Percentiles rank a stretch among this genome's conserved stretches.
phyloP scores from a whole-genome alignment of 169 alveolate species.

The Eimeria sp. region DNA sequence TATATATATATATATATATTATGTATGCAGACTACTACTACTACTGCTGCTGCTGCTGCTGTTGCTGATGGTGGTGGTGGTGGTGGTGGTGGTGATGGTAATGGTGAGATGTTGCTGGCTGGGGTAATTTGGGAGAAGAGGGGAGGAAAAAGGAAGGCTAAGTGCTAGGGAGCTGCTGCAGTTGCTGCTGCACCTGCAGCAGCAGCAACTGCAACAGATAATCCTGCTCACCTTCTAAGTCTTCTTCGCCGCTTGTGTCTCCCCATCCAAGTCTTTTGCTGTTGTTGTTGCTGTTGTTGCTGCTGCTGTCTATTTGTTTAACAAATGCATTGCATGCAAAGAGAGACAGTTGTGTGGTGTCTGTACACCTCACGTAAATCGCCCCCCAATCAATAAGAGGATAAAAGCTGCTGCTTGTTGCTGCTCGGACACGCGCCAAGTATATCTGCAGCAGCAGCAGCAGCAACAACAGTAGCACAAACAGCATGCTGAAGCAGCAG shows the following conservation, averaged over 20 bases:
- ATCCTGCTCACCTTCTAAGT: background rate
- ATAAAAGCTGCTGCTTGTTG: background rate
- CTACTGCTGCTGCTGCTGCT: conserved; percentile 35
- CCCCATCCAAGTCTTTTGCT: conserved; percentile 26
- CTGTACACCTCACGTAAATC: conserved; percentile 65
- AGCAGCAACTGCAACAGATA: background rate
- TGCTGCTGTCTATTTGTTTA: background rate
- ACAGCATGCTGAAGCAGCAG: background rate
- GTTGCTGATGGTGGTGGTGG: background rate
- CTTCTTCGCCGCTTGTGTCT: background rate
- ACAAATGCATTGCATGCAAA: conserved; percentile 31
- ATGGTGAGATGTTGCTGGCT: background rate
- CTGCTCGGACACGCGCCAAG: conserved; percentile 6
- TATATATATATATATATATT: no score
- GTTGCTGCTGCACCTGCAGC: background rate
- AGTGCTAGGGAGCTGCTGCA: background rate
- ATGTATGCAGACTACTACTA: no score
- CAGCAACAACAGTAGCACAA: conserved; percentile 38
- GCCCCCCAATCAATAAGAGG: conserved; percentile 43
- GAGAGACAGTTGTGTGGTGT: conserved; percentile 64
- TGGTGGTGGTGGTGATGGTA: background rate
- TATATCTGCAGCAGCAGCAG: conserved; percentile 66
- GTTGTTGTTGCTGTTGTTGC: background rate
- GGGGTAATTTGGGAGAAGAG: no score
- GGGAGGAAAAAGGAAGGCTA: no score